Evolutionary conservation across 768 basidiomycete genomes (phyloP).

Genomic region (Thelephora ganbajun): DNA sequence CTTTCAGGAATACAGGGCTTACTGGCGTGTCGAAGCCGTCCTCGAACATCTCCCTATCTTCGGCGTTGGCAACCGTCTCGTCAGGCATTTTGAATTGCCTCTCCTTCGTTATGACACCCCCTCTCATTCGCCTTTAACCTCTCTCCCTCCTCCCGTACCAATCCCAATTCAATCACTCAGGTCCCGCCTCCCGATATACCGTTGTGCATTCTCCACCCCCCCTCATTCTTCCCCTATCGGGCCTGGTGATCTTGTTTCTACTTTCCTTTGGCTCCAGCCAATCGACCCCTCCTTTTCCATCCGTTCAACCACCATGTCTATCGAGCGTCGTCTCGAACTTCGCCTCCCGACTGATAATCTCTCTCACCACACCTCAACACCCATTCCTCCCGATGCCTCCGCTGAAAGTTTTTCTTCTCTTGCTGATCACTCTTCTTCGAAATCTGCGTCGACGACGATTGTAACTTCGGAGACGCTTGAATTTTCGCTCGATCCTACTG

Average conservation of each 20-base stretch:
- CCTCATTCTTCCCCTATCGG: slow-evolving; percentile 36
- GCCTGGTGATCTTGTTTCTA: slow-evolving; percentile 58
- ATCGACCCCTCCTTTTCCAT: slow-evolving; percentile 41
- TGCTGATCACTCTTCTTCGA: slow-evolving; percentile 11
- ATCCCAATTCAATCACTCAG: slow-evolving; percentile 32
- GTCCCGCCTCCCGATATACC: slow-evolving; percentile 41
- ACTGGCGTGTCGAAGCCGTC: slow-evolving; percentile 78
- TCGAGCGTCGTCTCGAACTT: slow-evolving; percentile 62
- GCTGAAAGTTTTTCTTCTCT: neutral
- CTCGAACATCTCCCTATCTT: slow-evolving; percentile 52
- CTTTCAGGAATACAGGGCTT: slow-evolving; percentile 66
- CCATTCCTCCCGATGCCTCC: slow-evolving; percentile 2
- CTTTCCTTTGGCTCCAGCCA: slow-evolving; percentile 49
- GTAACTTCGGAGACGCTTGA: slow-evolving; percentile 33
- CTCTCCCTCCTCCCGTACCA: slow-evolving; percentile 18
- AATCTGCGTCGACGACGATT: slow-evolving; percentile 37
- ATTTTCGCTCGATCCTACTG: slow-evolving; percentile 40
- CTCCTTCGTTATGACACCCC: slow-evolving; percentile 61
- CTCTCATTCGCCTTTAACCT: slow-evolving; percentile 10
- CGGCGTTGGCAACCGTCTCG: slow-evolving; percentile 52
- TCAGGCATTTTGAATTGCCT: slow-evolving; percentile 58
- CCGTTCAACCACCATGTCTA: slow-evolving; percentile 45
- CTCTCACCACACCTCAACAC: slow-evolving; percentile 2
- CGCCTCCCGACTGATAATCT: slow-evolving; percentile 13
- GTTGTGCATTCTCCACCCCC: slow-evolving; percentile 45